Evolutionary conservation across 257 asterid species (phyloP).

Genomic region (Plantago major): DNA sequence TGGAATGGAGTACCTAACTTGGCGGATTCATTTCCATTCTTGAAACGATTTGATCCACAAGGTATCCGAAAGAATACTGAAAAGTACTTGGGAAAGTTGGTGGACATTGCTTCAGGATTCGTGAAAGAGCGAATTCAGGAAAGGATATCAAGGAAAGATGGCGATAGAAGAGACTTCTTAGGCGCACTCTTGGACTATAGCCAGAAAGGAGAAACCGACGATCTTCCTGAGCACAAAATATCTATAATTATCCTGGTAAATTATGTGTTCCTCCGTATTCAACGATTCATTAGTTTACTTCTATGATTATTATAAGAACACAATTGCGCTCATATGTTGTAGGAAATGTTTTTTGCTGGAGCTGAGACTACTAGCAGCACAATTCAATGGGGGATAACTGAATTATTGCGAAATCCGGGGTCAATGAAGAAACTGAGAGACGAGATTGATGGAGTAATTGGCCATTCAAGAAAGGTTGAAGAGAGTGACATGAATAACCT

Average conservation of each 20-base stretch:
- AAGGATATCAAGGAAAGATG: background rate
- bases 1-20: conserved; percentile 35
- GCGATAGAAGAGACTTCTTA: conserved; percentile 31
- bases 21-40: conserved; percentile 34
- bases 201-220: conserved; percentile 29
- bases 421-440: conserved; percentile 13
- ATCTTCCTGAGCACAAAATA: conserved; percentile 29
- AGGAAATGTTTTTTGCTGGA: conserved; percentile 26
- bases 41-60: conserved; percentile 41
- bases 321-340: background rate
- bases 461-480: conserved; percentile 13
- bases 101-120: conserved; percentile 24
- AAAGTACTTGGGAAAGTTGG: conserved; percentile 16
- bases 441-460: conserved; percentile 19
- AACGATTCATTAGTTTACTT: background rate
- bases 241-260: conserved; percentile 33
- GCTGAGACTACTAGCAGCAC: conserved; percentile 24
- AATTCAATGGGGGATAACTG: conserved; percentile 28
- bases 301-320: background rate
- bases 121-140: conserved; percentile 35
- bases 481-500: conserved; percentile 19
- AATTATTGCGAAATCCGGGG: conserved; percentile 21
- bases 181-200: conserved; percentile 30
- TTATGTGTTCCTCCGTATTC: background rate
- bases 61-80: conserved; percentile 28